phyloP scores from a whole-genome alignment of 139 green algal species.

The Coelastrella sp. region DNA sequence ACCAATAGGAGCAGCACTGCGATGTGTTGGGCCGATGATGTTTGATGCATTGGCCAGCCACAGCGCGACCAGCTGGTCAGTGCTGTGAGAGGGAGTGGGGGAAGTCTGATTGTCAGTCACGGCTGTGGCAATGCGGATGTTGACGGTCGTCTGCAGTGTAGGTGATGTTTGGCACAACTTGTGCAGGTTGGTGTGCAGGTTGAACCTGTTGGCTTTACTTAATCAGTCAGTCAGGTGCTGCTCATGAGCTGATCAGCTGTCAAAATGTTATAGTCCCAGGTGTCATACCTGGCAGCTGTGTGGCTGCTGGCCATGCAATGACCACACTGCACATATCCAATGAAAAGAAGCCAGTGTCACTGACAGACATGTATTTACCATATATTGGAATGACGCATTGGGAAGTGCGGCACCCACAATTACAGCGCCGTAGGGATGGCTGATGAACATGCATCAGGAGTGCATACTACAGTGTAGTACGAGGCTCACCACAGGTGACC shows the following conservation, averaged over 20 bases:
- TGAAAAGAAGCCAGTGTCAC: no score
- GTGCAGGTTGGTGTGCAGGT: no score
- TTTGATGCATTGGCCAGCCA: neutral
- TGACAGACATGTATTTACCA: no score
- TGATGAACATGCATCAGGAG: neutral
- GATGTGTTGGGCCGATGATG: neutral
- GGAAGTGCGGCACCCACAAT: no score
- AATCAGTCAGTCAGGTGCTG: no score
- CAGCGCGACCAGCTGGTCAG: neutral
- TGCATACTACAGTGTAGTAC: neutral
- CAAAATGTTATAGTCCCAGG: neutral
- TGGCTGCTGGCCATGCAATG: no score
- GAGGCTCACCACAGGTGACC: neutral
- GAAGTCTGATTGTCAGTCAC: neutral
- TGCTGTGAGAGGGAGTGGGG: neutral
- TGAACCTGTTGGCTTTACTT: no score
- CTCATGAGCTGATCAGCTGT: neutral
- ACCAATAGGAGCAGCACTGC: neutral
- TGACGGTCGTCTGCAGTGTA: neutral
- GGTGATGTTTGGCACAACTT: no score
- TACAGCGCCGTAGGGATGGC: no score
- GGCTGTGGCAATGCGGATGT: neutral
- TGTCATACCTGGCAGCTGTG: no score
- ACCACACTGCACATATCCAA: no score
- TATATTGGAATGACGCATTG: no score